These are phyloP conservation scores for Alternaria ventricosa DNA, from an alignment of 2,329 filamentous ascomycete genomes.

Conservation along the genomic window DNA sequence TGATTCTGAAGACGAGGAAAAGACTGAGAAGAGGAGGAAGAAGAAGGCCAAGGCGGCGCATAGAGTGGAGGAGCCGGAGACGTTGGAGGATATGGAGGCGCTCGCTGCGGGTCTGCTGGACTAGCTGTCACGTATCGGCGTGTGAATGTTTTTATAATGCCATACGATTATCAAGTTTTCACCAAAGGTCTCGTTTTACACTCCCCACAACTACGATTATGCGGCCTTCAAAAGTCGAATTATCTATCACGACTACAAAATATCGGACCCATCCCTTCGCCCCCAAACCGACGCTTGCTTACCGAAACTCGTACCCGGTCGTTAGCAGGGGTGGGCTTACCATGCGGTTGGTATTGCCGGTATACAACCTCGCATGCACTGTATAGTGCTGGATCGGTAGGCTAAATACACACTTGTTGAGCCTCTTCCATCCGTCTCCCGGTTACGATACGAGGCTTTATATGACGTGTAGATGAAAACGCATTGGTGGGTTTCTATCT, in stretches of 20 bases:
- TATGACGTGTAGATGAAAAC: slow-evolving; percentile 7
- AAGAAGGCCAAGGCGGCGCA: slow-evolving; percentile 61
- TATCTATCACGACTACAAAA: not conserved
- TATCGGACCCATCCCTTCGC: not conserved
- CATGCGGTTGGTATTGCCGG: slow-evolving; percentile 7
- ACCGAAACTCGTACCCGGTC: not conserved
- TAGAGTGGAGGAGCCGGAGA: slow-evolving; percentile 74
- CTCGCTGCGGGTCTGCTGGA: slow-evolving; percentile 75
- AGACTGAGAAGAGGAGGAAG: slow-evolving; percentile 44
- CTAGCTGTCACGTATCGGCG: slow-evolving; percentile 6
- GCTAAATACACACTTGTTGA: not conserved
- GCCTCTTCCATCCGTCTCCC: not conserved
- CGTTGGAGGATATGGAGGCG: slow-evolving; percentile 78
- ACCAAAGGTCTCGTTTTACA: not conserved
- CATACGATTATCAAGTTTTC: not conserved
- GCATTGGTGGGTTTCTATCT: not conserved
- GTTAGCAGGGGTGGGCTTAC: slow-evolving; percentile 1
- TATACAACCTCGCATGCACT: not conserved
- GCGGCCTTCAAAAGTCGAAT: too few relatives aligned
- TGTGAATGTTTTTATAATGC: not conserved
- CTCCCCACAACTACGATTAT: not conserved
- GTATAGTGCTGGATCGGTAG: not conserved
- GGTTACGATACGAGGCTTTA: slow-evolving; percentile 1
- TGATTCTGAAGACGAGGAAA: slow-evolving; percentile 62
- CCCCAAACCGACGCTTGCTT: not conserved